Evolutionary conservation across 208 protist genomes (phyloP).

Genomic region (Porcisia hertigi): DNA sequence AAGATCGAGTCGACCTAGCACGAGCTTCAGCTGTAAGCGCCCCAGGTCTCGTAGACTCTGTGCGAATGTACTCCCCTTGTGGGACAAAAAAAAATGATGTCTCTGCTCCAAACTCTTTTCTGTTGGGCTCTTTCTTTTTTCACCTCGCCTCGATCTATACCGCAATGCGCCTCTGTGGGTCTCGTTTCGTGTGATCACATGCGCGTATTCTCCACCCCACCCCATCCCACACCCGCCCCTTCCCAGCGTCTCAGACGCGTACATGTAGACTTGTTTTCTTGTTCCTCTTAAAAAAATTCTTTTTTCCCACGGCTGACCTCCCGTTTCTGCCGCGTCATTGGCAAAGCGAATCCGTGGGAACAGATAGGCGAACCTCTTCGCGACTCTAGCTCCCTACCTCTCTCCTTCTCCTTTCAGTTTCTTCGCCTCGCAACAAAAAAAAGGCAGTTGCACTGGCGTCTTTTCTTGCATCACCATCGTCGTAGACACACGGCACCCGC

Average conservation of each 20-base stretch:
- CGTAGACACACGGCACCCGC: neutral
- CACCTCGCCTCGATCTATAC: neutral
- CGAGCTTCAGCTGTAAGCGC: neutral
- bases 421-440: neutral
- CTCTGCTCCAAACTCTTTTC: neutral
- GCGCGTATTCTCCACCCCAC: neutral
- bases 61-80: neutral
- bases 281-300: neutral
- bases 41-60: neutral
- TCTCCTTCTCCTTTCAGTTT: neutral
- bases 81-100: neutral
- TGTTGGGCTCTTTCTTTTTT: neutral
- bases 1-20: neutral
- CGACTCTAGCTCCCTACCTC: too few species aligned
- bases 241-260: neutral
- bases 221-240: neutral
- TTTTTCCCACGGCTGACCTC: neutral
- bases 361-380: too few species aligned
- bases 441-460: neutral
- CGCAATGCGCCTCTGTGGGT: neutral
- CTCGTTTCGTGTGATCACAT: neutral
- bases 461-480: neutral
- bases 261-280: neutral
- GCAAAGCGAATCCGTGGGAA: too few species aligned
- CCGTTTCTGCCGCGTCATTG: too few species aligned